Conservation (phyloP, 371 early-diverging fungal genomes). For the Catenaria anguillulae region DNA sequence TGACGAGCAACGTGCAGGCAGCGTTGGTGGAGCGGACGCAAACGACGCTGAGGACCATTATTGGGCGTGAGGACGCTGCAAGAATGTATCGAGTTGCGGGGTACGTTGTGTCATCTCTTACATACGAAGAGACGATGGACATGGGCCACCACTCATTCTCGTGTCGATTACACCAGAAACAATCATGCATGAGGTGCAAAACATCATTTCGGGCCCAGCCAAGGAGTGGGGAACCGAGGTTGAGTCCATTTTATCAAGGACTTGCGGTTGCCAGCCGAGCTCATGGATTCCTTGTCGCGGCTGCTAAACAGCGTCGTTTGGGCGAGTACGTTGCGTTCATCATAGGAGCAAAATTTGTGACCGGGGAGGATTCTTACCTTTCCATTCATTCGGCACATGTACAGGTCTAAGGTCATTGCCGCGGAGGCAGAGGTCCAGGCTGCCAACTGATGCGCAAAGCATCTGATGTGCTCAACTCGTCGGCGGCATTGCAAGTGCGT, state of each 20-base stretch:
- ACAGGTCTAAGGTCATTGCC: conserved; percentile 71
- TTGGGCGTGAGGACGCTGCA: conserved; percentile 35
- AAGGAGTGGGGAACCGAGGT: neutral
- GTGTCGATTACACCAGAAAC: neutral
- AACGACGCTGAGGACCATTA: conserved; percentile 23
- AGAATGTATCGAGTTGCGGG: conserved; percentile 75
- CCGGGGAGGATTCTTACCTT: too few species aligned
- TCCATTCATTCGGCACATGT: too few species aligned
- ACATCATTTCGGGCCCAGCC: neutral
- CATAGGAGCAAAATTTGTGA: too few species aligned
- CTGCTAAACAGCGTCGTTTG: conserved; percentile 75
- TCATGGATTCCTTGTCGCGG: conserved; percentile 73
- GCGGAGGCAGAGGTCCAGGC: conserved; percentile 78
- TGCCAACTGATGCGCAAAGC: conserved; percentile 89
- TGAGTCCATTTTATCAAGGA: conserved; percentile 71
- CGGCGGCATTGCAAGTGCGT: conserved; percentile 69
- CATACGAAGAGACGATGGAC: neutral
- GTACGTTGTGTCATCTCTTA: conserved; percentile 41
- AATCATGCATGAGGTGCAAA: neutral
- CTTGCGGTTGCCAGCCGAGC: conserved; percentile 47
- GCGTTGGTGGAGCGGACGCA: conserved; percentile 57
- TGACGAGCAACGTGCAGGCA: conserved; percentile 49
- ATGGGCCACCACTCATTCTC: too few species aligned
- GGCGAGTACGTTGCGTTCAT: too few species aligned
- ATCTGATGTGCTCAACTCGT: conserved; percentile 48